Base-by-base conservation (phyloP, 371 early-diverging fungal genomes). In the Lichtheimia corymbifera region DNA sequence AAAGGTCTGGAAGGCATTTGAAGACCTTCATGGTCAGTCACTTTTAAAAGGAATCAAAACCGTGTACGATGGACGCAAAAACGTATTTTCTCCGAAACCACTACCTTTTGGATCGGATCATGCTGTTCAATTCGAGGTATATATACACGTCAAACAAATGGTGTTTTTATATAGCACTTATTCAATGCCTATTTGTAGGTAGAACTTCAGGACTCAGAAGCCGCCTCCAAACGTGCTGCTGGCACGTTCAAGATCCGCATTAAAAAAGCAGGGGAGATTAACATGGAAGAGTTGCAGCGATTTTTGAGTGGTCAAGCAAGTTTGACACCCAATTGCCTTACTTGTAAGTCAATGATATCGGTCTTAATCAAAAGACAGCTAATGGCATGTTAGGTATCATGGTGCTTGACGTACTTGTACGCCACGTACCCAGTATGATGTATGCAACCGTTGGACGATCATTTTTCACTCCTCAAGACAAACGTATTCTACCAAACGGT, bases 371-470 rank as follows among this genome's bases (percentile, higher is more conserved):
- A 25, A 18, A 3, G 1, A 40, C 13, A 55, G 5, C 40, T 55
- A 22, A 27, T 22, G 4, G 5, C 25, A 22, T 22, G 2, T 6
- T 82, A 56, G 90, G 91, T 27, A 88, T 95, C 53, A 87, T 83
- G 79, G 93, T 92, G 1, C 74, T 96, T 44, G 96, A 96, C 62
- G 84, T 93, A 18, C 73, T 95, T 4, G 84, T 96, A 25, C 86
- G 94, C 40, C 91, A 94, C 47, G 75, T 88, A 12, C 91, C 94
- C 14, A 86, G 92, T 7, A 68, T 87, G 63, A 63, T 79, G 52
- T 89, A 92, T 69, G 79, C 85, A 6, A 91, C 87, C 17, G 87
- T 95, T 25, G 95, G 94, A 20, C 86, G 97, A 2, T 95, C 94
- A 12, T 97, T 95, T 78, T 97, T 89, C 70, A 93, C 93, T 13